These are phyloP conservation scores for Meyerozyma smithsonii DNA, from an alignment of 1,139 yeast genomes.

Conservation along the genomic window DNA sequence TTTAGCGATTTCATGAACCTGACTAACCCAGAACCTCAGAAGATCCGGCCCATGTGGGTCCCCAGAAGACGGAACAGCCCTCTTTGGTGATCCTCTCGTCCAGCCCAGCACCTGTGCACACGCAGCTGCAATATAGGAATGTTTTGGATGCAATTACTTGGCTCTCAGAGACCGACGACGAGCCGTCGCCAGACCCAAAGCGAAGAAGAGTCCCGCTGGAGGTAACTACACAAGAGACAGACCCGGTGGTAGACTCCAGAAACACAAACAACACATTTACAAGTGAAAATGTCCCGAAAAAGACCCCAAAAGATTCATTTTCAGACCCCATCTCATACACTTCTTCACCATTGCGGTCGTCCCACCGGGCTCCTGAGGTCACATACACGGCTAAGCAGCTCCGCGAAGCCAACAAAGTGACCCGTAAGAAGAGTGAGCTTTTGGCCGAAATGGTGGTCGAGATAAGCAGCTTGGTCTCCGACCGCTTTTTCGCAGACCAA, in stretches of 20 bases:
- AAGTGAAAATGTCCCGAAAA: slow-evolving; percentile 6
- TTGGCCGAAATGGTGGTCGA: slow-evolving; percentile 45
- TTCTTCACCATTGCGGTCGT: slow-evolving; percentile 7
- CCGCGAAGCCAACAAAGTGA: slow-evolving; percentile 46
- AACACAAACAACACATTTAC: slow-evolving; percentile 10
- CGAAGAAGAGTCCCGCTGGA: neutral
- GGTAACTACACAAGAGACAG: neutral
- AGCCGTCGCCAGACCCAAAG: slow-evolving; percentile 6
- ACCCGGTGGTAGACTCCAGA: slow-evolving; percentile 6
- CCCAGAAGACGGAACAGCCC: neutral
- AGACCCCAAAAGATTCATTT: slow-evolving; percentile 7
- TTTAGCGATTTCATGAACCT: too few species aligned
- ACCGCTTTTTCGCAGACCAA: slow-evolving; percentile 11
- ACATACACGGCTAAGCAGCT: slow-evolving; percentile 27
- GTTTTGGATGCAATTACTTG: slow-evolving; percentile 21
- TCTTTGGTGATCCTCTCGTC: slow-evolving; percentile 3
- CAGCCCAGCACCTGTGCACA: slow-evolving; percentile 11
- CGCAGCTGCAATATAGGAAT: slow-evolving; percentile 6
- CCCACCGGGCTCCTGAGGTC: slow-evolving; percentile 1
- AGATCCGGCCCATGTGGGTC: slow-evolving; percentile 1
- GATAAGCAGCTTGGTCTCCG: slow-evolving; percentile 12
- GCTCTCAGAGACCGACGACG: slow-evolving; percentile 24
- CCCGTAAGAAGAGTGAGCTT: slow-evolving; percentile 46
- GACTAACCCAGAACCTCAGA: slow-evolving; percentile 5
- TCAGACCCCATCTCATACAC: slow-evolving; percentile 7